Evolutionary conservation across 441 rosid species (phyloP).

Genomic region (Viola pubescens): DNA sequence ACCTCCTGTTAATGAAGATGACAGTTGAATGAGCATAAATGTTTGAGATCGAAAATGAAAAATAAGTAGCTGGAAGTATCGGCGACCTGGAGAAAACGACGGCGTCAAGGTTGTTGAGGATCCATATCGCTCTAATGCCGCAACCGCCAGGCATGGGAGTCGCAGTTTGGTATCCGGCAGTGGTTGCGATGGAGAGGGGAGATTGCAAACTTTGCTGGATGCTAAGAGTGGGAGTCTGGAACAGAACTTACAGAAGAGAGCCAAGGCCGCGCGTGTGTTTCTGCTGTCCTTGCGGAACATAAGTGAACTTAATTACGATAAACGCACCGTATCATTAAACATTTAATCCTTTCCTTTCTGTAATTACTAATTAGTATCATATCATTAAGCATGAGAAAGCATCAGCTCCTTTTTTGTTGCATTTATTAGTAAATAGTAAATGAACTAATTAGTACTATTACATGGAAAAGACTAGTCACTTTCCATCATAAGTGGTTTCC

Average conservation of each 20-base stretch:
- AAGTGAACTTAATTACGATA: no score
- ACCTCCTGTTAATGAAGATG: slow-evolving; percentile 43
- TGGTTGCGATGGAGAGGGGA: background rate
- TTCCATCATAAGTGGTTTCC: no score
- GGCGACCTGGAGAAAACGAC: slow-evolving; percentile 80
- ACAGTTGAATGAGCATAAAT: background rate
- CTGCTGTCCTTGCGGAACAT: no score
- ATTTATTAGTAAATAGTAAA: no score
- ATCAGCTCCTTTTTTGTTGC: no score
- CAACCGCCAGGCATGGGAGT: slow-evolving; percentile 44
- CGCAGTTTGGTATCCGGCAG: background rate
- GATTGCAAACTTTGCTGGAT: background rate
- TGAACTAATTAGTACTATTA: no score
- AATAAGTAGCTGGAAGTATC: background rate
- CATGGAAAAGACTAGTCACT: no score
- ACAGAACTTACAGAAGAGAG: background rate
- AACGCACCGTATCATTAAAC: no score
- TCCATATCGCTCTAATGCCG: slow-evolving; percentile 76
- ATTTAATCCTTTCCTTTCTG: no score
- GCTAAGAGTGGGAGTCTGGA: background rate
- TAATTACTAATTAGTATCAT: no score
- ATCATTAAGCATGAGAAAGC: no score
- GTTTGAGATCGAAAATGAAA: background rate
- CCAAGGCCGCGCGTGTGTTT: background rate
- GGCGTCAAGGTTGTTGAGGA: slow-evolving; percentile 62